Conservation (phyloP, 352 stramenopile species). For the Globisporangium megalacanthum region DNA sequence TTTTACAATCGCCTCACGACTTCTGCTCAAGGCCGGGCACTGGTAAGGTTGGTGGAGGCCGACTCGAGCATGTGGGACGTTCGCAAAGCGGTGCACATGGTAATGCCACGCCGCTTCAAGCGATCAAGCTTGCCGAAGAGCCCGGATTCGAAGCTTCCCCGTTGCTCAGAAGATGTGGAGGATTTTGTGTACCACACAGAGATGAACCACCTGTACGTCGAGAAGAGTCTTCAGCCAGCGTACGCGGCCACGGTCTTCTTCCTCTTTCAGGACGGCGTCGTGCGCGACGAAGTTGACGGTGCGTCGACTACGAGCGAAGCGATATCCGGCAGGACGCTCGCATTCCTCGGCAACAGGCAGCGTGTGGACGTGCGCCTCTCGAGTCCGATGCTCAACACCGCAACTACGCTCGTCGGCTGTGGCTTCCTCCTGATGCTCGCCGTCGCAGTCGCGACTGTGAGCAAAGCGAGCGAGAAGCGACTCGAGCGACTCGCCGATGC, state of each 20-base stretch:
- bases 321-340: constrained; percentile 1
- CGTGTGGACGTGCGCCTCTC: constrained; percentile 6
- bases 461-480: background rate
- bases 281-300: background rate
- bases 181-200: constrained; percentile 14
- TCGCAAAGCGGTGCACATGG: background rate
- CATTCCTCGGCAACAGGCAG: constrained; percentile 9
- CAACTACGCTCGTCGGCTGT: constrained; percentile 4
- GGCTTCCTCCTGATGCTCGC: background rate
- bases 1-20: background rate
- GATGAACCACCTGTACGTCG: constrained; percentile 35
- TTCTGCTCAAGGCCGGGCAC: too few relatives aligned
- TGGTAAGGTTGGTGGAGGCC: background rate
- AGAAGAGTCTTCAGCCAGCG: constrained; percentile 31
- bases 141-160: background rate
- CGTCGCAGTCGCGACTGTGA: background rate
- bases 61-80: background rate
- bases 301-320: too few relatives aligned
- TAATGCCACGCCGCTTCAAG: background rate
- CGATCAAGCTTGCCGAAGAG: constrained; percentile 1
- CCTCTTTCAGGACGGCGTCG: constrained; percentile 37
- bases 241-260: constrained; percentile 40
- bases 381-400: constrained; percentile 2
- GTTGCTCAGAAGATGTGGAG: constrained; percentile 1
- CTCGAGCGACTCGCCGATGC: background rate